These are phyloP conservation scores for Cenchrus americanus DNA, from an alignment of 176 grass and related monocot genomes.

Conservation along the genomic window DNA sequence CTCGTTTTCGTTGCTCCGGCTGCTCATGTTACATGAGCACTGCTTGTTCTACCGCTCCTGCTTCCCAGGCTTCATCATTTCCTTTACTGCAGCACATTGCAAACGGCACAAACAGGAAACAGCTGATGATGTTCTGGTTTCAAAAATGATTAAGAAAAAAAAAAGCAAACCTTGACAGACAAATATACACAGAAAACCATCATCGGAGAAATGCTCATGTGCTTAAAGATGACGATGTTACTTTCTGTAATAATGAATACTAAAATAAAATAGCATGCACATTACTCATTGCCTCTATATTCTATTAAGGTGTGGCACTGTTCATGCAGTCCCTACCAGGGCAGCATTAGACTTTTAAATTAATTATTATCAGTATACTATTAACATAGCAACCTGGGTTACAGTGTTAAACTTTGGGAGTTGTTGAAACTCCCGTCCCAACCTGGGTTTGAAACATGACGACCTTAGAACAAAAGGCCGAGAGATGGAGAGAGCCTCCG, in stretches of 20 bases:
- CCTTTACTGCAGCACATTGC: constrained; percentile 51
- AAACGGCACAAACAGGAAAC: constrained; percentile 43
- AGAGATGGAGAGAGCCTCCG: too few species aligned
- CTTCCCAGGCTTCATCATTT: constrained; percentile 33
- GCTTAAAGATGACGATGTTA: background rate
- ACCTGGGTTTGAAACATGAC: too few species aligned
- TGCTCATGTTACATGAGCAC: constrained; percentile 18
- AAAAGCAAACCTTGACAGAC: background rate
- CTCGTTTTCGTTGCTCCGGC: constrained; percentile 19
- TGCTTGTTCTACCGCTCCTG: constrained; percentile 33
- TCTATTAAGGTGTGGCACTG: background rate
- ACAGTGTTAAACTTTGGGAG: too few species aligned
- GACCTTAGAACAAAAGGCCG: too few species aligned
- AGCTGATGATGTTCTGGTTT: constrained; percentile 15
- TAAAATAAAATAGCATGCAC: background rate
- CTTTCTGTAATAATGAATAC: background rate
- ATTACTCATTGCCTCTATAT: background rate
- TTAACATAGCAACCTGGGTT: too few species aligned
- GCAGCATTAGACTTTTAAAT: background rate
- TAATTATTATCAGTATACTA: too few species aligned
- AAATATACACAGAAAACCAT: constrained; percentile 13
- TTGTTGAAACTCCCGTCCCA: too few species aligned
- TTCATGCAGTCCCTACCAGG: background rate
- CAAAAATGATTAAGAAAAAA: background rate
- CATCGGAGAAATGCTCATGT: background rate